Evolutionary conservation across 192 early-diverging fungal species (phyloP).

Genomic region (Coemansia sp.): DNA sequence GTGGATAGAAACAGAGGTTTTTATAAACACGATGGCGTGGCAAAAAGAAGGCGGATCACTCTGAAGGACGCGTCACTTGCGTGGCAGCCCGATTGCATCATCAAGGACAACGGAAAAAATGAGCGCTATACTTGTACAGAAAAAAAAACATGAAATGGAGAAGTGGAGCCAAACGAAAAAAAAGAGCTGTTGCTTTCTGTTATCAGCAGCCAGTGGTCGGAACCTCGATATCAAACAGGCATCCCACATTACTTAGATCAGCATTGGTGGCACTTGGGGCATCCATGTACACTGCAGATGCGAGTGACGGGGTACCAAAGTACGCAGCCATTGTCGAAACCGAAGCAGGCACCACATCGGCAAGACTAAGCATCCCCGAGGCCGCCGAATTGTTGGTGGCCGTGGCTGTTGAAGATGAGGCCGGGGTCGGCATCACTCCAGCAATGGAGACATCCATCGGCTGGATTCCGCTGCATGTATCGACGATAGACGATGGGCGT

Average conservation of each 20-base stretch:
- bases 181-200: background rate
- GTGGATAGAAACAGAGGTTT: too few relatives aligned
- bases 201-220: conserved; percentile 3
- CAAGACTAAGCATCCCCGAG: background rate
- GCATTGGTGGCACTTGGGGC: background rate
- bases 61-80: background rate
- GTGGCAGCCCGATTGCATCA: too few relatives aligned
- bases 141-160: conserved; percentile 1
- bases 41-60: too few relatives aligned
- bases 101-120: too few relatives aligned
- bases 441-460: background rate
- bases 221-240: conserved; percentile 1
- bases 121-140: background rate
- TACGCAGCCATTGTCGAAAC: conserved; percentile 35
- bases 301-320: conserved; percentile 10
- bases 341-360: background rate
- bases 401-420: background rate
- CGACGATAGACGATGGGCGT: background rate
- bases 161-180: background rate
- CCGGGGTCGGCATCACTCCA: conserved; percentile 4
- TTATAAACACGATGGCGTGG: too few relatives aligned
- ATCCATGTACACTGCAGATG: background rate
- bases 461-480: background rate
- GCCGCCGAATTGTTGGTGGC: conserved; percentile 4
- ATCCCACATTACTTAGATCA: background rate